Base-by-base conservation (phyloP, 208 protist genomes). In the Crithidia bombi region DNA sequence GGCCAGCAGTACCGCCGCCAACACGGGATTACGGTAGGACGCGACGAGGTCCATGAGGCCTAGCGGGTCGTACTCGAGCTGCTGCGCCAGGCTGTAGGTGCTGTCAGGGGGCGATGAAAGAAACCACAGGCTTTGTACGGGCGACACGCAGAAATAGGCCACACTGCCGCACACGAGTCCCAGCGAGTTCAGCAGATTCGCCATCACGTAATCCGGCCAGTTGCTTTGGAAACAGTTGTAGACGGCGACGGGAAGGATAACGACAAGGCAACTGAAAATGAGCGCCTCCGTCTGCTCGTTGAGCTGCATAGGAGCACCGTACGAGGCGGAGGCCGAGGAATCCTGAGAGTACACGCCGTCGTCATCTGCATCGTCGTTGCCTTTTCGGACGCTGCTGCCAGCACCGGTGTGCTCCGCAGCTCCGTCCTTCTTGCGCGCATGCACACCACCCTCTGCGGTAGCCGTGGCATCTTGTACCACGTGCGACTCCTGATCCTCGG, bases 181-280 rank as follows among this genome's bases (percentile, higher is more conserved):
- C 30, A 90, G 36, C 23, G 73, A 78, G 63, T 96, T 94, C 33
- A 94, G 50, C 0, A 80, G 6, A 57, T 93, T 88, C 12, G 82
- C 63, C 4, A 90, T 2, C 43, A 79, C 69, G 70, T 82, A 38
- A 17, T 89, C 86, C 1, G 47, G 50, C 82, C 79, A 93, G 69
- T 91, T 85, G 69, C 75, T 88, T 65, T 94, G 89, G 17, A 93
- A 74, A 15, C 64, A 65, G 54, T 85, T 85, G 79, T 96, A 96
- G 5, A 93, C 44, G 0, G 85, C 32, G 1, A 73, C 30, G 4
- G 92, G 92, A 12, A 94, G 73, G 5, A 86, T 19, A 39, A 96
- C 28, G 10, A 94, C 59, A 12, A 93, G 47, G 35, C 83, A 39
- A 15, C 87, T 91, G 73, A 94, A 95, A 44, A 79, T 52, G 30